These are phyloP conservation scores for Artemisia argyi DNA, from an alignment of 129 eudicot genomes.

Conservation along the genomic window DNA sequence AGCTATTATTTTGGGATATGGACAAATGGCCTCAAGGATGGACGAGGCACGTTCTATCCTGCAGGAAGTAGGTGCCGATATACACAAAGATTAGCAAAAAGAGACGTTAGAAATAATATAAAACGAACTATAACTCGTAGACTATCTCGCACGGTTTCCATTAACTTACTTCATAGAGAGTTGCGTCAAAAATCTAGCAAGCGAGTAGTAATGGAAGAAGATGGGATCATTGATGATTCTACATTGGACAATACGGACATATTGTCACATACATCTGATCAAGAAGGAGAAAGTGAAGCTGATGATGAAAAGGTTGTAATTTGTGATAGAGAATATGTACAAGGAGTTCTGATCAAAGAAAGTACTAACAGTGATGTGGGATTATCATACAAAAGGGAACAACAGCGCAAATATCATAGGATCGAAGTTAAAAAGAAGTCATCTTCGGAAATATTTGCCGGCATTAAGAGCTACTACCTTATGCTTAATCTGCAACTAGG, in stretches of 20 bases:
- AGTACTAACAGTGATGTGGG: conserved; percentile 39
- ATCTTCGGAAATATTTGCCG: conserved; percentile 45
- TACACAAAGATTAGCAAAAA: conserved; percentile 24
- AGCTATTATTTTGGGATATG: conserved; percentile 81
- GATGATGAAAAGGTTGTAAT: conserved; percentile 40
- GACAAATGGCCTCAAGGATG: conserved; percentile 84
- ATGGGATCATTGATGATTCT: conserved; percentile 30
- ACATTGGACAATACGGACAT: conserved; percentile 20
- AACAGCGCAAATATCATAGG: conserved; percentile 42
- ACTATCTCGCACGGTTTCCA: conserved; percentile 44
- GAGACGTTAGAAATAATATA: conserved; percentile 13
- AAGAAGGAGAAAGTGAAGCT: conserved; percentile 39
- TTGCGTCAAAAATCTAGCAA: conserved; percentile 46
- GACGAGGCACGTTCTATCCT: conserved; percentile 73
- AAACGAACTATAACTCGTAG: conserved; percentile 43
- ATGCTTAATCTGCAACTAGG: conserved; percentile 92
- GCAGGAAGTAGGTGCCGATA: conserved; percentile 51
- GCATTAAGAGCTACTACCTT: conserved; percentile 63
- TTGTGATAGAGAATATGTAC: conserved; percentile 71
- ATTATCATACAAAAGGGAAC: conserved; percentile 40
- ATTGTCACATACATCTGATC: conserved; percentile 22
- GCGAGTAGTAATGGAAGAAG: conserved; percentile 38
- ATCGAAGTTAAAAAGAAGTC: conserved; percentile 53
- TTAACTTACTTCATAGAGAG: conserved; percentile 25
- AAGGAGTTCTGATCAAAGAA: conserved; percentile 77